phyloP scores from a whole-genome alignment of 2,329 filamentous ascomycete genomes.

The Penicillium sp. region DNA sequence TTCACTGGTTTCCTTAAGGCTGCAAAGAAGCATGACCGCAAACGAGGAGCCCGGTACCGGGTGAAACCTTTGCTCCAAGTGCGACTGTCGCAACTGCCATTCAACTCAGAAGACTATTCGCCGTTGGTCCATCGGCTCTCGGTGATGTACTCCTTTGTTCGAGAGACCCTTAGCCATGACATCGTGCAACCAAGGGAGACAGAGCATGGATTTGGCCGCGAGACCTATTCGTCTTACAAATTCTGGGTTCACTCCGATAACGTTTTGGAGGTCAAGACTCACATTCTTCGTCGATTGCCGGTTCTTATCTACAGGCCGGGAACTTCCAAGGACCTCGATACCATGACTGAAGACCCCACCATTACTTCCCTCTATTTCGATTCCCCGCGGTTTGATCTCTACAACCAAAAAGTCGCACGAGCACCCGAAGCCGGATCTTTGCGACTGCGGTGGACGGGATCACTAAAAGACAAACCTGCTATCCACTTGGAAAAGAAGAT shows the following conservation, averaged over 20 bases:
- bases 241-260: slow-evolving; percentile 98
- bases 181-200: slow-evolving; percentile 53
- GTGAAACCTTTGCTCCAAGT: slow-evolving; percentile 90
- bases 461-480: slow-evolving; percentile 72
- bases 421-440: slow-evolving; percentile 75
- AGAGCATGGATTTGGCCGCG: slow-evolving; percentile 51
- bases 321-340: slow-evolving; percentile 74
- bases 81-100: slow-evolving; percentile 79
- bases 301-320: slow-evolving; percentile 91
- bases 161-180: slow-evolving; percentile 63
- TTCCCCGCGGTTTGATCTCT: slow-evolving; percentile 78
- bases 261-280: slow-evolving; percentile 92
- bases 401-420: slow-evolving; percentile 77
- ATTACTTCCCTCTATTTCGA: slow-evolving; percentile 98
- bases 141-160: slow-evolving; percentile 91
- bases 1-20: slow-evolving; percentile 98
- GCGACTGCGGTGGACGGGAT: slow-evolving; percentile 87
- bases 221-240: slow-evolving; percentile 81
- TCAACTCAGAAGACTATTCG: slow-evolving; percentile 93
- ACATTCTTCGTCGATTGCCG: slow-evolving; percentile 85
- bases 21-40: slow-evolving; percentile 97
- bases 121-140: slow-evolving; percentile 84
- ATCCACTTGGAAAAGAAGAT: slow-evolving; percentile 88
- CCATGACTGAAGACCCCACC: slow-evolving; percentile 73
- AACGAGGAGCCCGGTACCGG: slow-evolving; percentile 79